Base-by-base conservation (phyloP, 108 stramenopile species). In the Skeletonema tropicum region DNA sequence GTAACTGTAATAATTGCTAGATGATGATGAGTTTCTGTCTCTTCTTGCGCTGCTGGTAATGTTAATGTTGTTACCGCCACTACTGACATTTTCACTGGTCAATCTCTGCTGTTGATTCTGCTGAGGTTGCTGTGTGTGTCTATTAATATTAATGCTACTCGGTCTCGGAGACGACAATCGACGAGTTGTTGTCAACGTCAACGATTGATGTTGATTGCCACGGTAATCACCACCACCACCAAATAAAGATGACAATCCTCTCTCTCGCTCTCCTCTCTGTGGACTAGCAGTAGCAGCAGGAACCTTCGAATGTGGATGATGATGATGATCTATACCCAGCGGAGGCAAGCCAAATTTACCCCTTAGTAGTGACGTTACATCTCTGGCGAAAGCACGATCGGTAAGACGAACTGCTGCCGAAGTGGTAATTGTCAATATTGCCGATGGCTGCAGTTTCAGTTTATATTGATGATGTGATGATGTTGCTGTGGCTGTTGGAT, bases 261-360 rank as follows among this genome's bases (percentile, higher is more conserved):
- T n/a, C 61, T 8, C n/a, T n/a, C n/a, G n/a, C n/a, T n/a, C 8
- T 17, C 35, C 36, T 17, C 36, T 66, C 23, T 58, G 64, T 42
- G 72, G 41, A 26, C 45, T 39, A 21, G 25, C 59, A 58, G 29
- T n/a, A 31, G 31, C 42, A 6, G 26, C 26, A n/a, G n/a, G n/a
- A n/a, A n/a, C n/a, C n/a, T n/a, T n/a, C n/a, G n/a, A n/a, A n/a
- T n/a, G n/a, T n/a, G n/a, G n/a, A n/a, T 32, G 3, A 41, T 33
- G 60, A 41, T 3, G 26, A 36, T 42, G 42, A 39, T 30, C 49
- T 29, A 23, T 36, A 30, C 32, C 30, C 19, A 39, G 52, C 31
- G 55, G 60, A 55, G 80, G 80, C 25, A 84, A 68, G 26, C 80
- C 80, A 38, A 84, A 84, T 46, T 84, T 84, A 3, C 83, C 80